Conservation (phyloP, 768 basidiomycete species). For the Leccinum rimulosum region DNA sequence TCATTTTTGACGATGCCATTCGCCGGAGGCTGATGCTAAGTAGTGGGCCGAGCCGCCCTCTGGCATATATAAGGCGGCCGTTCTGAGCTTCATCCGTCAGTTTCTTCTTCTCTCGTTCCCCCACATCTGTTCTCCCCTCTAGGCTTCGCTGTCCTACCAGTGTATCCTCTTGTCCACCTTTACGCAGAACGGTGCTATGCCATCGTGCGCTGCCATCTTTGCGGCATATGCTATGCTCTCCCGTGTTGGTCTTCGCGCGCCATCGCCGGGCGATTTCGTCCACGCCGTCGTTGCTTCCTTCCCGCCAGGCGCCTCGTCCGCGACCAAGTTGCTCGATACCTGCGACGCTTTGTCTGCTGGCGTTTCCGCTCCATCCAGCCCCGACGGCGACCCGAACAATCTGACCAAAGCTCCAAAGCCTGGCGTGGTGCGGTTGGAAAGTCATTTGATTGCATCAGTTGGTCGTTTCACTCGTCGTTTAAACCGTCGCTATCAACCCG, state of each 20-base stretch:
- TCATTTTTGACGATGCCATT: background rate
- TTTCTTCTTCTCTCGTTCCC: background rate
- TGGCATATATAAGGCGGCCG: constrained; percentile 7
- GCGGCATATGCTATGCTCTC: background rate
- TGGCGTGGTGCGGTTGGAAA: background rate
- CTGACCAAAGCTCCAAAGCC: background rate
- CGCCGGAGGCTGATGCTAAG: background rate
- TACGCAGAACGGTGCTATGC: background rate
- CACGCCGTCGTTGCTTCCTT: background rate
- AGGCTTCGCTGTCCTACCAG: background rate
- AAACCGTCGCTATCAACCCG: background rate
- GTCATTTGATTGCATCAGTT: background rate
- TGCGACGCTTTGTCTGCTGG: background rate
- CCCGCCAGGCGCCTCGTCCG: background rate
- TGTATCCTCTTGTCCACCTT: background rate
- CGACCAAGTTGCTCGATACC: background rate
- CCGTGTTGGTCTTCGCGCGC: background rate
- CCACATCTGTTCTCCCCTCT: background rate
- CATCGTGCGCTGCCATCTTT: background rate
- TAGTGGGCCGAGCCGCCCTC: background rate
- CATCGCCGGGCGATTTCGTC: background rate
- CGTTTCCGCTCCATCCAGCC: background rate
- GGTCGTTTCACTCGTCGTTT: background rate
- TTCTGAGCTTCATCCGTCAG: background rate
- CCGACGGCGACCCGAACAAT: background rate